Percentiles rank a stretch among this genome's conserved stretches.
Conservation (phyloP, 768 basidiomycete genomes). For the Arthromyces matolae region DNA sequence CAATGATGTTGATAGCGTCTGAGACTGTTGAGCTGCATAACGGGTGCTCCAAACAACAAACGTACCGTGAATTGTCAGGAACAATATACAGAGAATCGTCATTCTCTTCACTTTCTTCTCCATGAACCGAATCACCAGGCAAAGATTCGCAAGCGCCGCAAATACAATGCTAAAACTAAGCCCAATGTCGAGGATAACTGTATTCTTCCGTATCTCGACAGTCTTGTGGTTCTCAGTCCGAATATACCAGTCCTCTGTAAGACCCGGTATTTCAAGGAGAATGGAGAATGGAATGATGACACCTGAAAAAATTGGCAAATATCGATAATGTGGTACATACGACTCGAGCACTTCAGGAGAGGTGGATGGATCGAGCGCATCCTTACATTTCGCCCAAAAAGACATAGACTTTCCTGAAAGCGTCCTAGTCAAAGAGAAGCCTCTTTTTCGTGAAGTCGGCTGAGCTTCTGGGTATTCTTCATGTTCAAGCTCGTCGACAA, state of each 20-base stretch:
- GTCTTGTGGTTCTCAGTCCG: conserved; percentile 43
- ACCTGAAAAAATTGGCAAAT: conserved; percentile 62
- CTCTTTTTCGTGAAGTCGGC: conserved; percentile 1
- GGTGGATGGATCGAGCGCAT: conserved; percentile 21
- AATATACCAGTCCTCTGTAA: conserved; percentile 75
- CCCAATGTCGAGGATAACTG: conserved; percentile 55
- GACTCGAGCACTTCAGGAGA: conserved; percentile 21
- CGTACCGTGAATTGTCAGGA: conserved; percentile 70
- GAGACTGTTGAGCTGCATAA: background rate
- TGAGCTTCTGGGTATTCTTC: conserved; percentile 8
- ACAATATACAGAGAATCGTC: conserved; percentile 61
- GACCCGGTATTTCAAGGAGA: conserved; percentile 76
- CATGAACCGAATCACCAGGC: conserved; percentile 66
- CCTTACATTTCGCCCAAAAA: conserved; percentile 17
- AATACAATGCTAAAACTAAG: conserved; percentile 65
- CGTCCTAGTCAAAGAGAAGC: background rate
- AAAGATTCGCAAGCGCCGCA: conserved; percentile 64
- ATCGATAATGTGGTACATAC: conserved; percentile 57
- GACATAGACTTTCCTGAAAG: background rate
- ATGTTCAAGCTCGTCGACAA: conserved; percentile 14
- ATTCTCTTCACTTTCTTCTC: conserved; percentile 60
- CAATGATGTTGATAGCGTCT: conserved; percentile 69
- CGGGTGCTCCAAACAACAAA: too few species aligned
- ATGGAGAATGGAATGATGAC: conserved; percentile 73
- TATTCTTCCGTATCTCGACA: conserved; percentile 50